Percentiles rank a stretch among this genome's conserved stretches.
These are phyloP conservation scores for Psilocybe subaeruginosa DNA, from an alignment of 768 basidiomycete genomes.

Conservation along the genomic window DNA sequence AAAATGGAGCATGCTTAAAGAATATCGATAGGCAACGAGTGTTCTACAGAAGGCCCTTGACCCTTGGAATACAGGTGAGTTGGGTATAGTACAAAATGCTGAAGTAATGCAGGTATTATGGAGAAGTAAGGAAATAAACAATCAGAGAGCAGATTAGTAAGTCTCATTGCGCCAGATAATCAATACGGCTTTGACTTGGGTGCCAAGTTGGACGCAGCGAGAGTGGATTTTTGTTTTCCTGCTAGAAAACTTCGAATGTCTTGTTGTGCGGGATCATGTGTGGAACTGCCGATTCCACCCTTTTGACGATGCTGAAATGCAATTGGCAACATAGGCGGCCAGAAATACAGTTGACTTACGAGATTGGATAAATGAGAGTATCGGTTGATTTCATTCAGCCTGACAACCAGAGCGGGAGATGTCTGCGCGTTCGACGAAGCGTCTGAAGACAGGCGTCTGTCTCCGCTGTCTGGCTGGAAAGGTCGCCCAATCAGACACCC, in stretches of 20 bases:
- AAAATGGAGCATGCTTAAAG: not conserved
- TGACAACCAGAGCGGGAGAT: not conserved
- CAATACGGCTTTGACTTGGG: slow-evolving; percentile 9
- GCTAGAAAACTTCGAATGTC: slow-evolving; percentile 77
- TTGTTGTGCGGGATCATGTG: slow-evolving; percentile 75
- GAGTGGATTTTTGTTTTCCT: slow-evolving; percentile 33
- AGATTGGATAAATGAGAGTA: slow-evolving; percentile 58
- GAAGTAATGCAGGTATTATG: not conserved
- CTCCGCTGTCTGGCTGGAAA: not conserved
- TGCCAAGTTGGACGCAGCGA: slow-evolving; percentile 3
- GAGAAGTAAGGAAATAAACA: not conserved
- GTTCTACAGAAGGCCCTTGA: not conserved
- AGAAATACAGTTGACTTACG: slow-evolving; percentile 40
- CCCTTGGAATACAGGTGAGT: not conserved
- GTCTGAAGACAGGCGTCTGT: not conserved
- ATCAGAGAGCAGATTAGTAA: not conserved
- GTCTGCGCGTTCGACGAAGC: not conserved
- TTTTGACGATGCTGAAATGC: slow-evolving; percentile 55
- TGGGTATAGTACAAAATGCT: not conserved
- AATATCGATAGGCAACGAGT: not conserved
- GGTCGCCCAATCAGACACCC: not conserved
- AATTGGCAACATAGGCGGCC: slow-evolving; percentile 1
- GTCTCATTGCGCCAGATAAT: not conserved
- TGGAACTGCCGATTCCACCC: slow-evolving; percentile 73
- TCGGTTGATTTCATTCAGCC: slow-evolving; percentile 23